A percentile compares a stretch with the other conserved stretches of the same genome.
Evolutionary conservation across 768 basidiomycete genomes (phyloP).

Genomic region (Tylopilus vinaceipallidus): DNA sequence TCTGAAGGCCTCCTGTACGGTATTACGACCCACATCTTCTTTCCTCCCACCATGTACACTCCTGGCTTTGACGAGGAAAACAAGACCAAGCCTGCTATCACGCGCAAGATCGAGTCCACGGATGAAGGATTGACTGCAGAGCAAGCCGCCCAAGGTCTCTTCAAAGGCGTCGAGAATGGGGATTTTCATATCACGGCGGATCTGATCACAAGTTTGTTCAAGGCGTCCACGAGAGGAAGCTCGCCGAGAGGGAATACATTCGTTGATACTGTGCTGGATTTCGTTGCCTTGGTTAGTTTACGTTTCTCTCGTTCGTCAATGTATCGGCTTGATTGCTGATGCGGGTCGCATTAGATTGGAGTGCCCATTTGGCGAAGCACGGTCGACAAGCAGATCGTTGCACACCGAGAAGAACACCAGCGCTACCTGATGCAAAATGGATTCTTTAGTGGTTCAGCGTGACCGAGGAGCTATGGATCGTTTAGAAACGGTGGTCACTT

Average conservation of each 20-base stretch:
- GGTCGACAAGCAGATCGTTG: constrained; percentile 46
- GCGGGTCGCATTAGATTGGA: constrained; percentile 37
- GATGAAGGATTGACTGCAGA: constrained; percentile 67
- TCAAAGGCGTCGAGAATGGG: constrained; percentile 69
- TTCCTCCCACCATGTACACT: constrained; percentile 78
- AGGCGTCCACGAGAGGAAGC: constrained; percentile 61
- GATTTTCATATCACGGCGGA: constrained; percentile 76
- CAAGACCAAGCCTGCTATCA: constrained; percentile 71
- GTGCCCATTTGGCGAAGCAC: constrained; percentile 51
- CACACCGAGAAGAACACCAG: constrained; percentile 46
- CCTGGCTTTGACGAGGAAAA: constrained; percentile 79
- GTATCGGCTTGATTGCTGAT: background rate
- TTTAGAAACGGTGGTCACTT: background rate
- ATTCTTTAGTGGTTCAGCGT: constrained; percentile 35
- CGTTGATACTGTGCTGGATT: constrained; percentile 46
- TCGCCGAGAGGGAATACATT: constrained; percentile 57
- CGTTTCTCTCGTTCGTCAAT: background rate
- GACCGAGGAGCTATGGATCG: background rate
- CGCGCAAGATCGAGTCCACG: constrained; percentile 69
- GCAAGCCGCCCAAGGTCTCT: constrained; percentile 54
- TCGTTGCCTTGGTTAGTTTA: constrained; percentile 44
- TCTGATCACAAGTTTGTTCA: constrained; percentile 63
- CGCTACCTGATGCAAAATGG: constrained; percentile 43
- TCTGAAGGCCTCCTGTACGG: constrained; percentile 78
- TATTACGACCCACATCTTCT: constrained; percentile 76